Evolutionary conservation across 306 rosid species (phyloP).

Genomic region (Cicer judaicum): DNA sequence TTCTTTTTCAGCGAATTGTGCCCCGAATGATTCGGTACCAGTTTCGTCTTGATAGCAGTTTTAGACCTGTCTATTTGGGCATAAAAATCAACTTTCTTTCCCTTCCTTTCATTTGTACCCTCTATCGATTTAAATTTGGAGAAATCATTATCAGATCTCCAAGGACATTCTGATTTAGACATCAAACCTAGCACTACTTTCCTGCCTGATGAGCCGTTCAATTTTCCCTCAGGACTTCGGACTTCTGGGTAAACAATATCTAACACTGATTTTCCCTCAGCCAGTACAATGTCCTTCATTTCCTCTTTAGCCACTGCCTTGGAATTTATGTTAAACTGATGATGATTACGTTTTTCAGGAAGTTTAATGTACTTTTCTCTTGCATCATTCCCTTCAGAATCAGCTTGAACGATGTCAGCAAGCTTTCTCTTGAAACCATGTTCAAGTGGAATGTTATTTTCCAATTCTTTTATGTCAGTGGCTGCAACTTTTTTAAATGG

Average conservation of each 20-base stretch:
- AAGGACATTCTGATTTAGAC: constrained; percentile 66
- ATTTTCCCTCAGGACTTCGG: constrained; percentile 37
- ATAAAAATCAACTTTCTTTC: constrained; percentile 46
- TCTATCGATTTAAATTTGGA: constrained; percentile 42
- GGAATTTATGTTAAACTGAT: constrained; percentile 46
- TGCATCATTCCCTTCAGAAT: constrained; percentile 33
- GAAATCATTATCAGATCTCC: constrained; percentile 53
- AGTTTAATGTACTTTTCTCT: constrained; percentile 25
- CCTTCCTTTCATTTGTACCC: constrained; percentile 51
- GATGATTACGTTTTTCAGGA: constrained; percentile 47
- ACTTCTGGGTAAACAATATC: constrained; percentile 51
- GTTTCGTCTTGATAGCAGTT: constrained; percentile 52
- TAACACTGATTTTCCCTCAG: constrained; percentile 49
- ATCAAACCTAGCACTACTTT: constrained; percentile 62
- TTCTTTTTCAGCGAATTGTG: constrained; percentile 51
- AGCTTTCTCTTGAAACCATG: constrained; percentile 41
- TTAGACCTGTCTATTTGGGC: constrained; percentile 43
- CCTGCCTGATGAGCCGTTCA: constrained; percentile 45
- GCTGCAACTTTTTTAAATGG: constrained; percentile 29
- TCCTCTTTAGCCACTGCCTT: constrained; percentile 38
- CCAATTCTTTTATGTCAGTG: constrained; percentile 38
- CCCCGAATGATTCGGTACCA: constrained; percentile 35
- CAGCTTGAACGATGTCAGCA: constrained; percentile 34
- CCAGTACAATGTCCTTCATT: constrained; percentile 23
- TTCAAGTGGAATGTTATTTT: constrained; percentile 48